Evolutionary conservation across 2,329 filamentous ascomycete genomes (phyloP).

Genomic region (Botrytis fragariae): DNA sequence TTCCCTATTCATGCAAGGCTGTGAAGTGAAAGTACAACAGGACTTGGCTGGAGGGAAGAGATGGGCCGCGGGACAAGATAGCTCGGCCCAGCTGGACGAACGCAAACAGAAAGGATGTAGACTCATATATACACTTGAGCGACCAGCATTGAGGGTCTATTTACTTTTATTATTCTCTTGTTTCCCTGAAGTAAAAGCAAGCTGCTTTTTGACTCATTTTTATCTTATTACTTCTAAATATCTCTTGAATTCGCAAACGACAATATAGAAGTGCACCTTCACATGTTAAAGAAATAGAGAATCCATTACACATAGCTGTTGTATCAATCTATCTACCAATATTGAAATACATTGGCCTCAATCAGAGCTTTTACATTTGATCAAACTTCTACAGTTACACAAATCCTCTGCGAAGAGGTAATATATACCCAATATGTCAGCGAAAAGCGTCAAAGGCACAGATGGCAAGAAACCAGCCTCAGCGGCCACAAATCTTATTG

Average conservation of each 20-base stretch:
- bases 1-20: slow-evolving; percentile 19
- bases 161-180: background rate
- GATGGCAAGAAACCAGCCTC: slow-evolving; percentile 74
- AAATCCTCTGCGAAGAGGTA: background rate
- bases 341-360: background rate
- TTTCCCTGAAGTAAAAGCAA: background rate
- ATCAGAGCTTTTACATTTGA: background rate
- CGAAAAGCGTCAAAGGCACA: slow-evolving; percentile 54
- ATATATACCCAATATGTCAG: slow-evolving; percentile 49
- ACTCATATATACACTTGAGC: slow-evolving; percentile 15
- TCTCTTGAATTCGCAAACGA: background rate
- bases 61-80: slow-evolving; percentile 19
- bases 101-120: slow-evolving; percentile 6
- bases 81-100: slow-evolving; percentile 14
- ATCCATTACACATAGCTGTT: background rate
- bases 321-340: background rate
- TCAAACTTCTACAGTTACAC: background rate
- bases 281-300: background rate
- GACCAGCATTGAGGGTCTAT: background rate
- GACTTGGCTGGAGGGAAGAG: background rate
- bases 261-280: slow-evolving; percentile 1
- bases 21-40: background rate
- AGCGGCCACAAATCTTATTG: slow-evolving; percentile 86
- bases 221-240: background rate
- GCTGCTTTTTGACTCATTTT: background rate